Evolutionary conservation across 257 asterid species (phyloP).

Genomic region (Primulina huaijiensis): DNA sequence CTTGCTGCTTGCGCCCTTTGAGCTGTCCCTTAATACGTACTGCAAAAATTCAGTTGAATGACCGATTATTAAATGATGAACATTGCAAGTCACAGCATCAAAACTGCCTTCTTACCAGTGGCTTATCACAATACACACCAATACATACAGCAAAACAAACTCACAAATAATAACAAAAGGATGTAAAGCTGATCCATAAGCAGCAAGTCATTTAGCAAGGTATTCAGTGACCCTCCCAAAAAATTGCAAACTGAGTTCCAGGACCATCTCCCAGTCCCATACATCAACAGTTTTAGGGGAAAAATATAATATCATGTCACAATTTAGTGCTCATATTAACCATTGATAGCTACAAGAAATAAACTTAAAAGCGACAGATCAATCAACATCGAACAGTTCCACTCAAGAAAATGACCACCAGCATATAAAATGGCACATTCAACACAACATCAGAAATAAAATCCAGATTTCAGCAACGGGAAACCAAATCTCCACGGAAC

Average conservation of each 20-base stretch:
- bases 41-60: conserved; percentile 34
- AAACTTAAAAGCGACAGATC: background rate
- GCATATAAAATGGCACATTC: conserved; percentile 1
- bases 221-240: background rate
- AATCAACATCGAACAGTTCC: background rate
- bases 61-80: conserved; percentile 2
- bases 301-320: background rate
- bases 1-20: conserved; percentile 50
- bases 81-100: conserved; percentile 19
- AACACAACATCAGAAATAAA: conserved; percentile 16
- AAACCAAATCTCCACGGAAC: conserved; percentile 7
- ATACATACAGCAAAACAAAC: background rate
- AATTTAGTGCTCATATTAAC: background rate
- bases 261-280: background rate
- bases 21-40: conserved; percentile 64
- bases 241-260: background rate
- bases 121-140: background rate
- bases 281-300: conserved; percentile 9
- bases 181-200: conserved; percentile 5
- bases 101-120: background rate
- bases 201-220: background rate
- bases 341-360: background rate
- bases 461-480: background rate
- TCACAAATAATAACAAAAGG: background rate
- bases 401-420: background rate